These are phyloP conservation scores for Arthroderma sp. DNA, from an alignment of 2,329 filamentous ascomycete genomes.

Conservation along the genomic window DNA sequence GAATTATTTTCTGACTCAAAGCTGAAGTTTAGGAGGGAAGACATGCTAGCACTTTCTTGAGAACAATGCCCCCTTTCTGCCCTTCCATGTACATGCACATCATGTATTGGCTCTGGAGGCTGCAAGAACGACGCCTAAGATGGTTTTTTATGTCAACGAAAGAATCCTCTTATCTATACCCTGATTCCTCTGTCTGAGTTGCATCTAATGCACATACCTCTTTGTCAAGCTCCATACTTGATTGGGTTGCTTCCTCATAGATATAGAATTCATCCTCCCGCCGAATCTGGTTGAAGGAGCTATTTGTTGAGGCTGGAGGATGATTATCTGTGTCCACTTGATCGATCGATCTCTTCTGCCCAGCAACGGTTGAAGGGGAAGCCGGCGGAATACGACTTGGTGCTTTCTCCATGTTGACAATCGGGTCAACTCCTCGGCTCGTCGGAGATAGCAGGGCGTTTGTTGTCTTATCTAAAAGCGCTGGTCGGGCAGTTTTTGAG, in stretches of 20 bases:
- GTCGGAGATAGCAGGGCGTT: conserved; percentile 28
- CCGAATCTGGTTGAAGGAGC: conserved; percentile 10
- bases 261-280: conserved; percentile 13
- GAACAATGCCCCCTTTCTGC: conserved; percentile 3
- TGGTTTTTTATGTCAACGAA: background rate
- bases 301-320: conserved; percentile 11
- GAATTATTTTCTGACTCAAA: conserved; percentile 11
- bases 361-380: conserved; percentile 22
- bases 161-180: no score
- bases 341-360: conserved; percentile 29
- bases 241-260: conserved; percentile 12
- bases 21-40: conserved; percentile 11
- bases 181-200: no score
- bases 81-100: background rate
- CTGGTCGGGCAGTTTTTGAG: conserved; percentile 24
- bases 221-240: conserved; percentile 9
- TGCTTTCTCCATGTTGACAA: conserved; percentile 14
- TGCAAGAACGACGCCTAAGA: conserved; percentile 4
- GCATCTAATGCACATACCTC: conserved; percentile 8
- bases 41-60: conserved; percentile 7
- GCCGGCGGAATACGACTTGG: conserved; percentile 9
- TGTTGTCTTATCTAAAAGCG: conserved; percentile 28
- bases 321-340: conserved; percentile 21
- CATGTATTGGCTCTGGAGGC: conserved; percentile 1
- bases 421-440: conserved; percentile 11